phyloP scores from a whole-genome alignment of 1,284 basidiomycete species.

The Ceratobasidium sp. region DNA sequence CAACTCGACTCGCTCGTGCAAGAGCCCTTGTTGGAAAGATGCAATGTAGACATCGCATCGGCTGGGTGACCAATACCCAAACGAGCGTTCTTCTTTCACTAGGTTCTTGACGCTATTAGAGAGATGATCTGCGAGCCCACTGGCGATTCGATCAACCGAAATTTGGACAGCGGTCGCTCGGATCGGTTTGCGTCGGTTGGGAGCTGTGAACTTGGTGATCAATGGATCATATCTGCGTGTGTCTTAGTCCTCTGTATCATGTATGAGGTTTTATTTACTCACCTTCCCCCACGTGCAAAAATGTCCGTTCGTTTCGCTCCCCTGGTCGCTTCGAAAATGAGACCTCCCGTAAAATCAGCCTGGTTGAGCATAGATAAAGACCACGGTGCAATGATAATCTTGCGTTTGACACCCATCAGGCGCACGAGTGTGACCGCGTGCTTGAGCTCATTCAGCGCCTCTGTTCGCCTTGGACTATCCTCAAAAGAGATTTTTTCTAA shows the following conservation, averaged over 20 bases:
- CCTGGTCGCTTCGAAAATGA: conserved; percentile 79
- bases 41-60: conserved; percentile 87
- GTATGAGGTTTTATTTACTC: conserved; percentile 47
- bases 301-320: conserved; percentile 75
- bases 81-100: conserved; percentile 81
- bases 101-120: conserved; percentile 73
- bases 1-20: conserved; percentile 81
- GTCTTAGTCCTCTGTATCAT: background rate
- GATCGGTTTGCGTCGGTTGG: conserved; percentile 62
- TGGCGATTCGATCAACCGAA: conserved; percentile 80
- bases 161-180: conserved; percentile 79
- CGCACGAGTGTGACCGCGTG: conserved; percentile 70
- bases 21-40: conserved; percentile 77
- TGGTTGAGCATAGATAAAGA: conserved; percentile 64
- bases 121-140: conserved; percentile 75
- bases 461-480: conserved; percentile 55
- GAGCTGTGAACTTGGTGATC: conserved; percentile 69
- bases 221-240: conserved; percentile 75
- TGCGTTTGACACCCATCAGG: conserved; percentile 69
- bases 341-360: conserved; percentile 74
- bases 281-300: conserved; percentile 83
- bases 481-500: conserved; percentile 68
- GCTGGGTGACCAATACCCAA: conserved; percentile 87
- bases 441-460: conserved; percentile 68
- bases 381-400: conserved; percentile 71